Evolutionary conservation across 2,329 filamentous ascomycete species (phyloP), one percentile per base, ranked within the genome.

Genomic region (Elsinoe fawcettii): DNA sequence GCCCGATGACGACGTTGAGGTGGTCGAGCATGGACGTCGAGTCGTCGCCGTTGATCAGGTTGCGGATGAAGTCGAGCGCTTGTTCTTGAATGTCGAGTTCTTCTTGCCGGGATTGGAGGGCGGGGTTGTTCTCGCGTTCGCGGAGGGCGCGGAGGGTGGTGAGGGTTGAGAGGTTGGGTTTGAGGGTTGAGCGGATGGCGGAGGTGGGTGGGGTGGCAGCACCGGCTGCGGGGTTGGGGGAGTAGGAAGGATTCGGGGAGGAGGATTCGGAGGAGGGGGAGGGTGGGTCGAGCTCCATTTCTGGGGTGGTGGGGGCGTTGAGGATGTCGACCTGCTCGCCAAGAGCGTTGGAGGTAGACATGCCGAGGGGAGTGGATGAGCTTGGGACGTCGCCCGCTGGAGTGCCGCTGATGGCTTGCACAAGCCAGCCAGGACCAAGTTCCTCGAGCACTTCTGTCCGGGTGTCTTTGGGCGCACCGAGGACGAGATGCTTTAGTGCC

Each of bases 51-150:
- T 86, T 87, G 63, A 96, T 88, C 30, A 97, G 77, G 70, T 99
- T 99, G 56, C 92, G 82, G 61, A 99, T 83, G 64, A 97, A 86
- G 64, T 95, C 87, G 16, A 97, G 80, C 0, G 86, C 88, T 71
- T 97, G 91, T 68, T 96, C 90, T 71, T 97, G 92, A 25, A 96
- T 87, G 1, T 85, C 85, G 36, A 91, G 77, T 62, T 95, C 88
- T 62, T 96, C 87, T 62, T 84, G 84, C 55, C 86, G 81, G 16
- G 85, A 83, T 66, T 85, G 85, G 27, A 84, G 79, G 22, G 79
- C 76, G 20, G 84, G 81, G 60, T 87, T 86, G 46, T 85, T 74
- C 66, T 93, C 88, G 12, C 65, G 62, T 27, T 68, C 64, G 30
- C 64, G 64, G 20, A 61, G 53, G 30, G 57, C 39, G 23, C 60